Evolutionary conservation across 257 asterid genomes (phyloP), one percentile per base, ranked within the genome.

Genomic region (Thymus mandschuricus): DNA sequence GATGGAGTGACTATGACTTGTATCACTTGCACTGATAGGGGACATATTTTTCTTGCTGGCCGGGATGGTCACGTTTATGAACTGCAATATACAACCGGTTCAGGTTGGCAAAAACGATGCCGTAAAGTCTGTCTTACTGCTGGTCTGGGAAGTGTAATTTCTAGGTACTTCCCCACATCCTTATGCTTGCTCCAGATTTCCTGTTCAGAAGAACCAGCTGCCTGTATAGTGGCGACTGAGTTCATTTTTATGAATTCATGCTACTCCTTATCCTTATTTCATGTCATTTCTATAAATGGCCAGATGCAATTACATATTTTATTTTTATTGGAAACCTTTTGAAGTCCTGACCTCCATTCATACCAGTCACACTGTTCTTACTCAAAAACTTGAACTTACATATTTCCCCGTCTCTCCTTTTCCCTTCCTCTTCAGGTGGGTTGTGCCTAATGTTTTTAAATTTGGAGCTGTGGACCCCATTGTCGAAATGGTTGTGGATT

Each of bases 1-100:
- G 98, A 92, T 80, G 99, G 97, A 66, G 99, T 92, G 84, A 92
- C 97, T 49, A 95, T 95, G 97, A 92, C 96, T 64, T 92, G 99
- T 80, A 88, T 95, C 73, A 78, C 93, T 76, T 89, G 97, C 86
- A 95, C 99, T 0, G 81, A 83, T 58, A 78, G 78, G 80, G 98
- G 99, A 60, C 89, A 87, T 63, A 92, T 95, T 76, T 89, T 89
- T 84, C 84, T 95, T 64, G 94, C 99, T 69, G 98, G 99, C 50
- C 95, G 92, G 67, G 99, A 95, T 84, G 97, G 99, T 43, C 97
- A 95, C 69, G 82, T 95, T 75, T 95, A 95, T 70, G 97, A 87
- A 74, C 76, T 95, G 84, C 96, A 92, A 75, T 92, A 95, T 69
- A 78, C 99, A 28, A 95, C 87, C 63, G 98, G 99, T 81, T 89